A percentile compares a stretch with the other conserved stretches of the same genome.
Evolutionary conservation across 345 rosid genomes (phyloP).

Genomic region (Viola odorata): DNA sequence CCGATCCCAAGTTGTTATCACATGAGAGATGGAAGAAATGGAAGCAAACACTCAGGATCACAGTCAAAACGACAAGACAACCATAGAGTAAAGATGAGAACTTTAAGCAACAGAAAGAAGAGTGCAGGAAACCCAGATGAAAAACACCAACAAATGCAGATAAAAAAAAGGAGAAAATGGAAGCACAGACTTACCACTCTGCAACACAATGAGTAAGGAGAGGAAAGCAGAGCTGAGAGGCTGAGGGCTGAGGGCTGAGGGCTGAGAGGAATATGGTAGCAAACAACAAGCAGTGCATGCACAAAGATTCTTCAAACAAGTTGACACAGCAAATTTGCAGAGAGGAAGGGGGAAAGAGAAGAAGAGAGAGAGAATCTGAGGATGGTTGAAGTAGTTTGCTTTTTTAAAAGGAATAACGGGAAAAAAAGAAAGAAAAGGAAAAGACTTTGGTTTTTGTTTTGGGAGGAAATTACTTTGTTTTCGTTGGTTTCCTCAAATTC

Average conservation of each 20-base stretch:
- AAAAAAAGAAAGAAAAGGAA: too few species aligned
- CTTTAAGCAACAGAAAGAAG: background rate
- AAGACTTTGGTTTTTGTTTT: too few species aligned
- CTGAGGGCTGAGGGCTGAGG: background rate
- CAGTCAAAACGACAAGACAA: background rate
- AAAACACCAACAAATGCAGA: conserved; percentile 5
- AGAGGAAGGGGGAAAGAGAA: background rate
- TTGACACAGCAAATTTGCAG: background rate
- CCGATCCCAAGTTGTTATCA: background rate
- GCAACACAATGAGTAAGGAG: background rate
- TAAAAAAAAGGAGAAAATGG: background rate
- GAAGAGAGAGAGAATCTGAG: conserved; percentile 2
- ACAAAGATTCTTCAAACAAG: background rate
- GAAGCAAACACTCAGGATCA: background rate
- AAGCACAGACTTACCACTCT: conserved; percentile 7
- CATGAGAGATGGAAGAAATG: background rate
- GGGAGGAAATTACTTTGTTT: too few species aligned
- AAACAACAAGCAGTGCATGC: too few species aligned
- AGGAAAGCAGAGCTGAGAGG: background rate
- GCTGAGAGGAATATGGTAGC: too few species aligned
- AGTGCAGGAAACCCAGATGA: conserved; percentile 9
- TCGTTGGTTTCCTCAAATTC: too few species aligned
- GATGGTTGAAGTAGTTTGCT: conserved; percentile 3
- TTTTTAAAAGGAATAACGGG: background rate
- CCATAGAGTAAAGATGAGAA: background rate